Conservation (phyloP, 1,284 basidiomycete genomes). For the Pterulicium gracile region DNA sequence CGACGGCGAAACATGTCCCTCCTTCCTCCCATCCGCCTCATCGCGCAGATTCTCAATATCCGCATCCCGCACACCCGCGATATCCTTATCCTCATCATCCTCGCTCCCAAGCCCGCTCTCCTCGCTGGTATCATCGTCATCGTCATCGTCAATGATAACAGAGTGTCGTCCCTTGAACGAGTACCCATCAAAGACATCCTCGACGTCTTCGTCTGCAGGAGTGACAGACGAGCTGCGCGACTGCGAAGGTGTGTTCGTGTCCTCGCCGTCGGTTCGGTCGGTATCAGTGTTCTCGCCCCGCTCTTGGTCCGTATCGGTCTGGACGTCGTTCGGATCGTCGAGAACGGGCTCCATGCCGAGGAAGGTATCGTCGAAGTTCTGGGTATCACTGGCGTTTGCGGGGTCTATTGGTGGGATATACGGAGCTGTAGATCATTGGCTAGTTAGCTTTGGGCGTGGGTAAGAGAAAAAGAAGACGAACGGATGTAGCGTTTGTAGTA, state of each 20-base stretch:
- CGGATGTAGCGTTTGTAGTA: conserved; percentile 92
- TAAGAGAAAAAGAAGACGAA: conserved; percentile 27
- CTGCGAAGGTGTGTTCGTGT: conserved; percentile 58
- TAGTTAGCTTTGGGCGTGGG: conserved; percentile 4
- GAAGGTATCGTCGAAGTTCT: conserved; percentile 97
- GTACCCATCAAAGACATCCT: conserved; percentile 81
- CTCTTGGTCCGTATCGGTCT: conserved; percentile 20
- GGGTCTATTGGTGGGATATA: conserved; percentile 94
- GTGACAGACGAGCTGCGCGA: conserved; percentile 51
- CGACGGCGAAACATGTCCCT: conserved; percentile 12
- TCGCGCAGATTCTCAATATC: conserved; percentile 14
- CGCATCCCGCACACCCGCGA: conserved; percentile 8
- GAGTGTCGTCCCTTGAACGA: conserved; percentile 81
- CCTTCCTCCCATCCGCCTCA: conserved; percentile 7
- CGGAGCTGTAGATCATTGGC: conserved; percentile 49
- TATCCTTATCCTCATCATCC: conserved; percentile 23
- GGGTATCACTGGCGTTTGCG: conserved; percentile 87
- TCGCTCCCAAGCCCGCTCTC: conserved; percentile 25
- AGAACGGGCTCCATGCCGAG: conserved; percentile 87
- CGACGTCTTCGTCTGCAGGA: conserved; percentile 31
- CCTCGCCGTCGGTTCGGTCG: conserved; percentile 62
- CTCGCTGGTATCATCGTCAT: conserved; percentile 39
- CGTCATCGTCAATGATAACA: conserved; percentile 61
- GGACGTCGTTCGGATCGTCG: conserved; percentile 56
- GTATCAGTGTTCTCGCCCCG: conserved; percentile 37